These are phyloP conservation scores for Bacidia gigantensis DNA, from an alignment of 495 filamentous ascomycete genomes.

Conservation along the genomic window DNA sequence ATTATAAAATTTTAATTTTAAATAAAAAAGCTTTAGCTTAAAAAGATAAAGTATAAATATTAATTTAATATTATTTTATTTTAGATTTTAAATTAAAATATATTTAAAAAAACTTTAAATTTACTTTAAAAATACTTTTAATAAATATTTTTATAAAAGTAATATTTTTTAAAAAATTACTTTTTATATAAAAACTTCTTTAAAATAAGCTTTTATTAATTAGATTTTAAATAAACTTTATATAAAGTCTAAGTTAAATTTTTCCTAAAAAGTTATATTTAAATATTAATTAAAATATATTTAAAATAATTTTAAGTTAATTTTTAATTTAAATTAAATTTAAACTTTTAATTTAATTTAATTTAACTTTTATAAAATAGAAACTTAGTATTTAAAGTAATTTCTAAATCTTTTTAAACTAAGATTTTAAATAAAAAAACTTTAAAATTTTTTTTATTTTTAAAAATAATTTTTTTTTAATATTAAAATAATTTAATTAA, in stretches of 20 bases:
- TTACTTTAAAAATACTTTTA: neutral
- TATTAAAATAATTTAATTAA: neutral
- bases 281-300: conserved; percentile 2
- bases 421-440: neutral
- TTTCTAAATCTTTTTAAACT: neutral
- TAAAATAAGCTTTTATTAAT: neutral
- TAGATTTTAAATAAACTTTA: conserved; percentile 1
- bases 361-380: no score
- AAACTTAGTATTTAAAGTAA: neutral
- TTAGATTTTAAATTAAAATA: neutral
- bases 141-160: neutral
- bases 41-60: neutral
- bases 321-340: neutral
- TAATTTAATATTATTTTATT: neutral
- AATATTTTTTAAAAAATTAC: neutral
- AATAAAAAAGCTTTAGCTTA: neutral
- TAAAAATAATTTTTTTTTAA: neutral
- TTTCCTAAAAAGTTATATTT: neutral
- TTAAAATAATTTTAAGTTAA: neutral
- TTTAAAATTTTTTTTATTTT: neutral
- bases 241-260: neutral
- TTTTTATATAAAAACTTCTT: neutral
- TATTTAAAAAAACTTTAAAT: neutral
- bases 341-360: conserved; percentile 1
- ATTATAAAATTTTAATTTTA: neutral